phyloP scores from a whole-genome alignment of 192 early-diverging fungal genomes.

The Funneliformis mosseae region DNA sequence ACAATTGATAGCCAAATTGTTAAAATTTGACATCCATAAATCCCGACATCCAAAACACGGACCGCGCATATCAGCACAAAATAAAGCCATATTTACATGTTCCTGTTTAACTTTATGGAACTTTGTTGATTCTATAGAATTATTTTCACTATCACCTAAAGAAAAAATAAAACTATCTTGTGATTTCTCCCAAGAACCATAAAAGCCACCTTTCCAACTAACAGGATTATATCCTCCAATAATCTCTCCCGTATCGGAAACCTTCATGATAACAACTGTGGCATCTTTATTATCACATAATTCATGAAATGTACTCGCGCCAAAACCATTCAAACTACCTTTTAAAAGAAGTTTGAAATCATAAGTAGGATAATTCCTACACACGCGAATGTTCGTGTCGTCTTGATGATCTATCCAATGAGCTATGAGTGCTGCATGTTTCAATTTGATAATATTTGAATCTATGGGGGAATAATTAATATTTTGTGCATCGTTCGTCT shows the following conservation, averaged over 20 bases:
- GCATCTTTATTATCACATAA: conserved; percentile 15
- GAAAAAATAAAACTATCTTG: conserved; percentile 31
- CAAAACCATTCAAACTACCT: conserved; percentile 22
- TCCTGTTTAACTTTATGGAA: not conserved
- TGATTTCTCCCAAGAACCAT: conserved; percentile 2
- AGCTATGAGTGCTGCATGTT: conserved; percentile 6
- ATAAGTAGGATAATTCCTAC: not conserved
- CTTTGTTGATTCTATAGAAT: not conserved
- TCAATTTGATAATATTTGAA: conserved; percentile 24
- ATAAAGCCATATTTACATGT: conserved; percentile 5
- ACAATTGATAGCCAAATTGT: conserved; percentile 6
- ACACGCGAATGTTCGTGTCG: not conserved
- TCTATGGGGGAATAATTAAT: conserved; percentile 2
- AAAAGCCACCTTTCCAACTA: conserved; percentile 9
- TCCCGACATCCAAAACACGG: conserved; percentile 16
- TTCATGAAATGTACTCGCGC: conserved; percentile 12
- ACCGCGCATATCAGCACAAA: not conserved
- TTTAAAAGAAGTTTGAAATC: conserved; percentile 5
- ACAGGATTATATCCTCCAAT: conserved; percentile 28
- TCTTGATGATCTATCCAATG: conserved; percentile 24
- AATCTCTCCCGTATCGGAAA: not conserved
- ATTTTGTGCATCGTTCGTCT: not conserved
- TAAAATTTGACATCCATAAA: conserved; percentile 21
- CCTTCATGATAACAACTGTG: conserved; percentile 12
- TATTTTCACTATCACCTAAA: conserved; percentile 2